Conservation (phyloP, 1,284 basidiomycete species). For the Vanrija humicola region DNA sequence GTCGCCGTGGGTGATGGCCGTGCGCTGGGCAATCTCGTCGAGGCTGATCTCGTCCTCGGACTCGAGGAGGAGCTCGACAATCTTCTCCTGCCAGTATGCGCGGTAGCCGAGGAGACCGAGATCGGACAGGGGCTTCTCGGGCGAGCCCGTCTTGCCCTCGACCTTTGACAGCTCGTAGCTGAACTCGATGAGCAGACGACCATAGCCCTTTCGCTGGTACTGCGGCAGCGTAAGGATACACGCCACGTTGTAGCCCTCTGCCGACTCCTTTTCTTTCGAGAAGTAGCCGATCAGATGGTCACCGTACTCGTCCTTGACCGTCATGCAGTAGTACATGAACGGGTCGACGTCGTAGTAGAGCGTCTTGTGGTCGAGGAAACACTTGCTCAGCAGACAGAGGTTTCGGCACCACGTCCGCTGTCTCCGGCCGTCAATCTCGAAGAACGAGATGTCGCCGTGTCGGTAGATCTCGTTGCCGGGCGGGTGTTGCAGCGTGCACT, state of each 20-base stretch:
- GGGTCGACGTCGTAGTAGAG: slow-evolving; percentile 99
- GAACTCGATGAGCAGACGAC: slow-evolving; percentile 94
- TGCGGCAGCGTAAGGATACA: slow-evolving; percentile 98
- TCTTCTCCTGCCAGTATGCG: slow-evolving; percentile 96
- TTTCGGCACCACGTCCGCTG: slow-evolving; percentile 98
- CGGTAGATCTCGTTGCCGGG: slow-evolving; percentile 99
- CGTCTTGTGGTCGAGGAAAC: slow-evolving; percentile 99
- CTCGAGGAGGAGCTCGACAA: slow-evolving; percentile 82
- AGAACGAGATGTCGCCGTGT: slow-evolving; percentile 92
- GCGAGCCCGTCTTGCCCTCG: slow-evolving; percentile 90
- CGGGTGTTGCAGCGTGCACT: slow-evolving; percentile 90
- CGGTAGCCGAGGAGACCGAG: slow-evolving; percentile 89
- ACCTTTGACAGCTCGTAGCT: slow-evolving; percentile 97
- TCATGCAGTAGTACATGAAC: slow-evolving; percentile 99
- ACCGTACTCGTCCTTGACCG: slow-evolving; percentile 80
- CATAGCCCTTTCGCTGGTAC: slow-evolving; percentile 93
- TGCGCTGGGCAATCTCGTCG: slow-evolving; percentile 95
- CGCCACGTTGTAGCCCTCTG: slow-evolving; percentile 97
- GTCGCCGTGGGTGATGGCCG: slow-evolving; percentile 93
- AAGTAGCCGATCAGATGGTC: slow-evolving; percentile 98
- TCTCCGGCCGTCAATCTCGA: slow-evolving; percentile 95
- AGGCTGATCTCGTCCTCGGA: slow-evolving; percentile 73
- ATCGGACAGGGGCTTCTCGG: slow-evolving; percentile 96
- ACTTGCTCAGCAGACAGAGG: slow-evolving; percentile 92
- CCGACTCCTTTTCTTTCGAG: slow-evolving; percentile 97